A percentile compares a stretch with the other conserved stretches of the same genome.
phyloP scores from a whole-genome alignment of 2,329 filamentous ascomycete genomes.

The Fonsecaea multimorphosa region DNA sequence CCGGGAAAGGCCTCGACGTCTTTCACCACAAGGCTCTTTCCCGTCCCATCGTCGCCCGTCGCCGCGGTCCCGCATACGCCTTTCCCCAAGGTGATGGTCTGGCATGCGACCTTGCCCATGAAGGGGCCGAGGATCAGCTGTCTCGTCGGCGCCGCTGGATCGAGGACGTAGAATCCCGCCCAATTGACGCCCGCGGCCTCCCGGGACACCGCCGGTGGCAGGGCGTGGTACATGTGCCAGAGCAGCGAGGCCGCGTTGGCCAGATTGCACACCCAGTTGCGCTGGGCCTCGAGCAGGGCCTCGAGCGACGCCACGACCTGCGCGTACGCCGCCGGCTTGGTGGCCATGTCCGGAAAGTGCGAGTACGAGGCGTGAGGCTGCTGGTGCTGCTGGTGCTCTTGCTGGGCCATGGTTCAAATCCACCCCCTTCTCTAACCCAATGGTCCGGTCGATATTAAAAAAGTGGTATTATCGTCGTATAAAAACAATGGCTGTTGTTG shows the following conservation, averaged over 20 bases:
- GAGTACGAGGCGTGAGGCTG: conserved; percentile 57
- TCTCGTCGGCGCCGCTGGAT: conserved; percentile 9
- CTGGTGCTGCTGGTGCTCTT: too few species aligned
- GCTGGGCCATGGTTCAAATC: too few species aligned
- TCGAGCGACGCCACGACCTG: conserved; percentile 49
- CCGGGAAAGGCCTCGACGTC: conserved; percentile 54
- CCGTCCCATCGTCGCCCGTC: conserved; percentile 34
- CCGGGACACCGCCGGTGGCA: conserved; percentile 49
- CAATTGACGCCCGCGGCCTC: conserved; percentile 56
- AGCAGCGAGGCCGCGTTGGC: conserved; percentile 57
- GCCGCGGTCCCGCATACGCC: conserved; percentile 57
- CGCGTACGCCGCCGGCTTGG: conserved; percentile 52
- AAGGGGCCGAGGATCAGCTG: conserved; percentile 55
- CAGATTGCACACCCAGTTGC: conserved; percentile 57
- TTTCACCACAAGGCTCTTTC: conserved; percentile 47
- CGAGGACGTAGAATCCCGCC: conserved; percentile 56
- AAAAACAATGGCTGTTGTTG: too few species aligned
- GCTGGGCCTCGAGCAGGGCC: conserved; percentile 50
- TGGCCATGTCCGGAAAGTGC: conserved; percentile 47
- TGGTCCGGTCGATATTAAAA: too few species aligned
- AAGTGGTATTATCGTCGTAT: too few species aligned
- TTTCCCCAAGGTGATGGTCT: conserved; percentile 53
- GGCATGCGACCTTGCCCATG: conserved; percentile 57
- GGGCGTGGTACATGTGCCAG: conserved; percentile 55
- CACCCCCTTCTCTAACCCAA: too few species aligned